phyloP scores from a whole-genome alignment of 768 basidiomycete genomes.

The Lactarius psammicola region DNA sequence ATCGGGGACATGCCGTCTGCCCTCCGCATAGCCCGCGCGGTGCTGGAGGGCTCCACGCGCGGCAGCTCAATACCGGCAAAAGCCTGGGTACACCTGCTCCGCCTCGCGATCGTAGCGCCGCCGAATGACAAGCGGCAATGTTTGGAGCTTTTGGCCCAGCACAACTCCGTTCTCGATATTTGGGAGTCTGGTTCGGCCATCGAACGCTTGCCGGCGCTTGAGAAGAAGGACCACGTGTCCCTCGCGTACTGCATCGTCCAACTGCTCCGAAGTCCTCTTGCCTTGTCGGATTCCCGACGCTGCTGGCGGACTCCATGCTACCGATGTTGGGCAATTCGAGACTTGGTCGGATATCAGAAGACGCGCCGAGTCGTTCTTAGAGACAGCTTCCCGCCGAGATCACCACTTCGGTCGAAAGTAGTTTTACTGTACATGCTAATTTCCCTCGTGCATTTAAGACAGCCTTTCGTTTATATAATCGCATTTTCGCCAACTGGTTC shows the following conservation, averaged over 20 bases:
- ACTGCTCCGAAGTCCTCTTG: background rate
- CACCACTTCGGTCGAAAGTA: background rate
- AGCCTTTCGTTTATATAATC: background rate
- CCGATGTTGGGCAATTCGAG: background rate
- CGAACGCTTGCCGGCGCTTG: background rate
- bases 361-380: constrained; percentile 12
- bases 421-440: background rate
- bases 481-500: background rate
- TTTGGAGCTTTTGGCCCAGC: constrained; percentile 16
- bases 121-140: constrained; percentile 10
- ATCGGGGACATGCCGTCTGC: constrained; percentile 14
- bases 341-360: constrained; percentile 9
- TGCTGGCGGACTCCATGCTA: background rate
- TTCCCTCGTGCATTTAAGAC: background rate
- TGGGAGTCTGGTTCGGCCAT: constrained; percentile 5
- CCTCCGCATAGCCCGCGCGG: constrained; percentile 1
- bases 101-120: constrained; percentile 10
- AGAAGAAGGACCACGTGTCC: constrained; percentile 23
- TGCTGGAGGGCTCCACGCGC: background rate
- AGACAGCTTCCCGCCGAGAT: background rate
- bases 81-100: constrained; percentile 20
- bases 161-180: constrained; percentile 4
- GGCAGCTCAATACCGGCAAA: background rate
- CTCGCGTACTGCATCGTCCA: constrained; percentile 8
- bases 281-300: background rate